Evolutionary conservation across 306 rosid species (phyloP).

Genomic region (Castanopsis chinensis): DNA sequence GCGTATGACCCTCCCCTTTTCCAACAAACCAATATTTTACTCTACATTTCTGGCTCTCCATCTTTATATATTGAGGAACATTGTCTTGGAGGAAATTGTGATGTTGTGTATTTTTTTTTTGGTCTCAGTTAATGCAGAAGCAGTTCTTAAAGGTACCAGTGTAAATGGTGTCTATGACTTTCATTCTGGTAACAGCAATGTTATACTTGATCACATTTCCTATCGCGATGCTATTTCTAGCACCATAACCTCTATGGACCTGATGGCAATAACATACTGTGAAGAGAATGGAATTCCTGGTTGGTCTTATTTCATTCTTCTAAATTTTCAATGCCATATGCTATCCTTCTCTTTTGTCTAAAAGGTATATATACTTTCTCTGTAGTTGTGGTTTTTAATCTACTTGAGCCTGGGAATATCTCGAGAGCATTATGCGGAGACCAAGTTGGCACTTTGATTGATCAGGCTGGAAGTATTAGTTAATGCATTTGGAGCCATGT

Average conservation of each 20-base stretch:
- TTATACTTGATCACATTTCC: conserved; percentile 50
- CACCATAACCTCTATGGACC: conserved; percentile 48
- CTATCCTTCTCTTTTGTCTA: not conserved
- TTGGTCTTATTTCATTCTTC: conserved; percentile 30
- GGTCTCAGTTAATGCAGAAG: conserved; percentile 52
- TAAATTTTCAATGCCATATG: not conserved
- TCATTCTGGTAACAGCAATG: conserved; percentile 48
- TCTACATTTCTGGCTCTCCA: not conserved
- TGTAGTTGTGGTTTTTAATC: conserved; percentile 58
- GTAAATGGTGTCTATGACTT: conserved; percentile 48
- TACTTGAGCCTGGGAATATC: conserved; percentile 65
- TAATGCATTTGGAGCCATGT: not conserved
- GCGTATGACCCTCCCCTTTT: conserved; percentile 27
- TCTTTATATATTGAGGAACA: too few species aligned
- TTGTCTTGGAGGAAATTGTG: not conserved
- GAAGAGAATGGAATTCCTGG: conserved; percentile 68
- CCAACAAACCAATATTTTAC: not conserved
- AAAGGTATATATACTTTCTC: conserved; percentile 13
- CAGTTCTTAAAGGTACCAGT: conserved; percentile 57
- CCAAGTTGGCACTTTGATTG: conserved; percentile 62
- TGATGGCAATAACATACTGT: conserved; percentile 51
- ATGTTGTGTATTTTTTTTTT: not conserved
- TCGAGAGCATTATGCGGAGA: conserved; percentile 69
- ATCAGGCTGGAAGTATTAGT: conserved; percentile 50
- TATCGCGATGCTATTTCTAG: conserved; percentile 52